phyloP scores from a whole-genome alignment of 2,329 filamentous ascomycete species.

The Westerdykella ornata region DNA sequence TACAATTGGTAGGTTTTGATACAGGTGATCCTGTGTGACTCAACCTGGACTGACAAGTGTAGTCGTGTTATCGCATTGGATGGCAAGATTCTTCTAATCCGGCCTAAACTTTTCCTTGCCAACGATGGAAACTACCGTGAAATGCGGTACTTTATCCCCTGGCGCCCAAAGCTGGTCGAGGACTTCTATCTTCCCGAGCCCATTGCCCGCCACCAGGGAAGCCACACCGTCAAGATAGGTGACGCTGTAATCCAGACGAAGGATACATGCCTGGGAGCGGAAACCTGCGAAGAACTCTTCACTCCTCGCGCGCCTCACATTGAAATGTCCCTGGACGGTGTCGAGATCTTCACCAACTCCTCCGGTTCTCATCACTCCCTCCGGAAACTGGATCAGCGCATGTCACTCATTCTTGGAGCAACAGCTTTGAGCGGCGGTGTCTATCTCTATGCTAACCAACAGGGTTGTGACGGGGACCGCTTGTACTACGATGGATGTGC shows the following conservation, averaged over 20 bases:
- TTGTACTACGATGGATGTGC: conserved; percentile 45
- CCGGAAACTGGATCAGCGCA: conserved; percentile 57
- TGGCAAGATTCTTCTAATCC: conserved; percentile 62
- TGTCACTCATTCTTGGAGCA: conserved; percentile 60
- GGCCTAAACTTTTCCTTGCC: conserved; percentile 65
- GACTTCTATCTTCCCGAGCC: conserved; percentile 44
- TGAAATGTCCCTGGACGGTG: conserved; percentile 59
- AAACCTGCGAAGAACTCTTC: conserved; percentile 55
- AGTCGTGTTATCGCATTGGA: conserved; percentile 59
- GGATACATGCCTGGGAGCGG: conserved; percentile 58
- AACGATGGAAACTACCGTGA: conserved; percentile 58
- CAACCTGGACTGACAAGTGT: not conserved
- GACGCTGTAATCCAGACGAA: conserved; percentile 57
- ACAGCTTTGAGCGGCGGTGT: conserved; percentile 57
- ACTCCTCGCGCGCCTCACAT: conserved; percentile 46
- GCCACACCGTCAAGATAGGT: conserved; percentile 57
- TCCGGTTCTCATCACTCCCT: conserved; percentile 63
- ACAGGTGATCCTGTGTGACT: not conserved
- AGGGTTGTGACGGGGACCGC: conserved; percentile 42
- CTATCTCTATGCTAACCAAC: conserved; percentile 59
- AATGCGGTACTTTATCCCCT: conserved; percentile 33
- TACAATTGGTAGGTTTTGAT: conserved; percentile 42
- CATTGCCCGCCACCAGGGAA: conserved; percentile 52
- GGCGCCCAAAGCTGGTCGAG: conserved; percentile 12
- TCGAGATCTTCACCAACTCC: conserved; percentile 63